A percentile compares a stretch with the other conserved stretches of the same genome.
Evolutionary conservation across 2,329 filamentous ascomycete species (phyloP).

Genomic region (Fonsecaea pugnacius): DNA sequence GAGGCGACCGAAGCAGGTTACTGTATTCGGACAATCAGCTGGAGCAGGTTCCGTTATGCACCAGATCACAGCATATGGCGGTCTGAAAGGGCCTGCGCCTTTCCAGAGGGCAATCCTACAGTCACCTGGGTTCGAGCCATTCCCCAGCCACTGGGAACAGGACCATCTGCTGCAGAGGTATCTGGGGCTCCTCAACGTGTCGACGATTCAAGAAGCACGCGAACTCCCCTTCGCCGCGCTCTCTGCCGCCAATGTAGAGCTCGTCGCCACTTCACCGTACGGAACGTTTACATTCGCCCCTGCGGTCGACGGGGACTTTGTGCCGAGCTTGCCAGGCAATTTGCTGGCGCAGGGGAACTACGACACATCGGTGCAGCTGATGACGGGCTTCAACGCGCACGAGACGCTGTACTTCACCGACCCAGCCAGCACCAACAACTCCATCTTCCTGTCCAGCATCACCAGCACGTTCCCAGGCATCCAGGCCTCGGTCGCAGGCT

Average conservation of each 20-base stretch:
- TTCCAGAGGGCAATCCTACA: conserved; percentile 51
- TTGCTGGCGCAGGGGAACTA: conserved; percentile 49
- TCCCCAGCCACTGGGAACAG: conserved; percentile 42
- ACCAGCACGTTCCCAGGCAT: conserved; percentile 37
- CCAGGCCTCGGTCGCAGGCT: background rate
- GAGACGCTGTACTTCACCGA: conserved; percentile 50
- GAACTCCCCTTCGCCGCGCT: conserved; percentile 47
- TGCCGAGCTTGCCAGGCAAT: conserved; percentile 52
- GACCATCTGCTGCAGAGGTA: conserved; percentile 48
- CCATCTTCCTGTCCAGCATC: conserved; percentile 34
- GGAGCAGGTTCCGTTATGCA: conserved; percentile 58
- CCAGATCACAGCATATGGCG: conserved; percentile 32
- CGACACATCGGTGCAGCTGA: conserved; percentile 50
- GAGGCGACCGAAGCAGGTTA: conserved; percentile 58
- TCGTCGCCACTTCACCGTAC: conserved; percentile 43
- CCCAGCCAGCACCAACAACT: conserved; percentile 40
- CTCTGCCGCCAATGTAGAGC: conserved; percentile 51
- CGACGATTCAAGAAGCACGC: conserved; percentile 51
- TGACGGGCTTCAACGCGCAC: conserved; percentile 51
- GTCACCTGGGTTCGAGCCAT: conserved; percentile 47
- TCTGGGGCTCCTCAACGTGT: conserved; percentile 49
- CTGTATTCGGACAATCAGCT: conserved; percentile 57
- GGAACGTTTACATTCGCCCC: conserved; percentile 54
- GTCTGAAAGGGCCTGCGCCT: background rate
- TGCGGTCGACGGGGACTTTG: conserved; percentile 55